Conservation (phyloP, 2,329 filamentous ascomycete genomes). For the Nannizziopsis barbatae region DNA sequence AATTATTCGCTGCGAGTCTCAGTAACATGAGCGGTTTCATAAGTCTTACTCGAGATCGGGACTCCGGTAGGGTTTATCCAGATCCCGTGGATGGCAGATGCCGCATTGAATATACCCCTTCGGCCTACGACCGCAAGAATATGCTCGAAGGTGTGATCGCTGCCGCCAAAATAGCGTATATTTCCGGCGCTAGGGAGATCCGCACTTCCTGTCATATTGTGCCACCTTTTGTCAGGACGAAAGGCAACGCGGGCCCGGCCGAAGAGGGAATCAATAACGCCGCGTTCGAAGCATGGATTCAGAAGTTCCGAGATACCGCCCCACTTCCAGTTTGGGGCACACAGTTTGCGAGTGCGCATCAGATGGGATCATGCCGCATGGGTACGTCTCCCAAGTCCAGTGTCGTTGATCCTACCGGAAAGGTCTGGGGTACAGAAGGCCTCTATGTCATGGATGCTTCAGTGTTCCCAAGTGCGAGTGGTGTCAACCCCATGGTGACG, state of each 20-base stretch:
- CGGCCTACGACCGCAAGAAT: constrained; percentile 59
- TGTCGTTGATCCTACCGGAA: constrained; percentile 37
- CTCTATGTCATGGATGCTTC: constrained; percentile 42
- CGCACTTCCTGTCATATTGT: constrained; percentile 52
- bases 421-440: constrained; percentile 38
- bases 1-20: constrained; percentile 57
- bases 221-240: constrained; percentile 49
- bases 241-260: constrained; percentile 15
- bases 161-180: constrained; percentile 63
- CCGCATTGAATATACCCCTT: constrained; percentile 59
- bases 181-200: constrained; percentile 71
- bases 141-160: constrained; percentile 61
- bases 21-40: constrained; percentile 63
- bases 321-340: constrained; percentile 38
- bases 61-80: constrained; percentile 60
- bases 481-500: constrained; percentile 44
- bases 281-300: constrained; percentile 46
- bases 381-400: constrained; percentile 30
- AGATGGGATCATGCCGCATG: constrained; percentile 44
- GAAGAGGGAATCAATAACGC: constrained; percentile 43
- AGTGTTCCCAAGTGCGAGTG: constrained; percentile 41
- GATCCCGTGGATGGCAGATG: constrained; percentile 57
- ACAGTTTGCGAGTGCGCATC: constrained; percentile 38
- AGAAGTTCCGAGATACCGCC: constrained; percentile 36
- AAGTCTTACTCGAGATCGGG: constrained; percentile 61